Percentiles rank a stretch among this genome's conserved stretches.
These are phyloP conservation scores for Triticum monococcum DNA, from an alignment of 176 grass and related monocot species.

Conservation along the genomic window DNA sequence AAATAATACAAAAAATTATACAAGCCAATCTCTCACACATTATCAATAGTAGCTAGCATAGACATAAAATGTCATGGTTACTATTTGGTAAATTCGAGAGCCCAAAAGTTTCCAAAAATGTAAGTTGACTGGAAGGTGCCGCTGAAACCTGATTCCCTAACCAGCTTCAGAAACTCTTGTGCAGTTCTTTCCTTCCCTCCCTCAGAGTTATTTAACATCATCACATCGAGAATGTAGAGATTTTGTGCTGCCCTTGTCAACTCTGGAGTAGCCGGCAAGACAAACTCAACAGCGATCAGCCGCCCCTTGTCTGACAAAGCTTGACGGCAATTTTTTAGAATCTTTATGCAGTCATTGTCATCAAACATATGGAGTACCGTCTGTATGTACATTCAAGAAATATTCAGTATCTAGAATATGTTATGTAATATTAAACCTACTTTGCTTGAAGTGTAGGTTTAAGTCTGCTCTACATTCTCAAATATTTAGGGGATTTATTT, in stretches of 20 bases:
- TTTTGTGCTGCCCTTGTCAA: not conserved
- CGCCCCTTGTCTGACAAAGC: not conserved
- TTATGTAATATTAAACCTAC: not conserved
- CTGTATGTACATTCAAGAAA: not conserved
- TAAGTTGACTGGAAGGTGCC: not conserved
- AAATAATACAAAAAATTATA: too few species aligned
- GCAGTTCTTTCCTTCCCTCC: slow-evolving; percentile 8
- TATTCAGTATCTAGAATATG: not conserved
- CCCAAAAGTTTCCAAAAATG: not conserved
- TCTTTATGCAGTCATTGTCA: not conserved
- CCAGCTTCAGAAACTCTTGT: not conserved
- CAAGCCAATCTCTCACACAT: not conserved
- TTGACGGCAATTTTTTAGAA: not conserved
- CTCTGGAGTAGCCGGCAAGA: not conserved
- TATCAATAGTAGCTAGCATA: not conserved
- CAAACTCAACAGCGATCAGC: not conserved
- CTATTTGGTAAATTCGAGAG: slow-evolving; percentile 6
- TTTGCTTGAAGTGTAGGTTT: not conserved
- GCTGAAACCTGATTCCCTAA: not conserved
- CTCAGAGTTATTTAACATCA: not conserved
- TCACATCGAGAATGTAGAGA: not conserved
- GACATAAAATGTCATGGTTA: not conserved
- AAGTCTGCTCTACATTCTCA: not conserved
- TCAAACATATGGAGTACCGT: not conserved
- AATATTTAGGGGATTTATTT: not conserved